Evolutionary conservation across 2,329 filamentous ascomycete species (phyloP).

Genomic region (Penicillium hesseltinei): DNA sequence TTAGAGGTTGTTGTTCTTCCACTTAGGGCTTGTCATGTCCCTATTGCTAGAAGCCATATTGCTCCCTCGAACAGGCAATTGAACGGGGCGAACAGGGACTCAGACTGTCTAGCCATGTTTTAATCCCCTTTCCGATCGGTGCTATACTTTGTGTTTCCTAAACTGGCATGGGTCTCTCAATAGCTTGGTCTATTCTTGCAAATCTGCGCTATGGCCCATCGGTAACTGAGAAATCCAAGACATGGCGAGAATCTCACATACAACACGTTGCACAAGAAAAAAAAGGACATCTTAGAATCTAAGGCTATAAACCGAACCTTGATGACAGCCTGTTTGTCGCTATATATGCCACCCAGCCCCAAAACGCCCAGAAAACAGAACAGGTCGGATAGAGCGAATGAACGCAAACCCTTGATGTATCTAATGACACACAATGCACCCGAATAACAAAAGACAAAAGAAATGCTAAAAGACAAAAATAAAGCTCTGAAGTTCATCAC

Average conservation of each 20-base stretch:
- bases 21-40: neutral
- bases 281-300: too few species aligned
- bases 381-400: neutral
- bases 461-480: neutral
- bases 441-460: neutral
- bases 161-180: neutral
- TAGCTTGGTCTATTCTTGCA: conserved; percentile 2
- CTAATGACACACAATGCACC: neutral
- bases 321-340: neutral
- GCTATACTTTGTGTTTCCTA: neutral
- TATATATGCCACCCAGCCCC: neutral
- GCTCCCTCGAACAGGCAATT: neutral
- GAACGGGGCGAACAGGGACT: neutral
- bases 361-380: neutral
- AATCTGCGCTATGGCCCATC: neutral
- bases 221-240: neutral
- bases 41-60: neutral
- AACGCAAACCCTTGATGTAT: neutral
- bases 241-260: neutral
- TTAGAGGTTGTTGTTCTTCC: neutral
- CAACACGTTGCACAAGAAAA: neutral
- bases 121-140: neutral
- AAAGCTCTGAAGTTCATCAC: conserved; percentile 1
- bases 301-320: neutral
- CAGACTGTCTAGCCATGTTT: neutral